These are phyloP conservation scores for Fusarium buxicola DNA, from an alignment of 2,329 filamentous ascomycete species.

Conservation along the genomic window DNA sequence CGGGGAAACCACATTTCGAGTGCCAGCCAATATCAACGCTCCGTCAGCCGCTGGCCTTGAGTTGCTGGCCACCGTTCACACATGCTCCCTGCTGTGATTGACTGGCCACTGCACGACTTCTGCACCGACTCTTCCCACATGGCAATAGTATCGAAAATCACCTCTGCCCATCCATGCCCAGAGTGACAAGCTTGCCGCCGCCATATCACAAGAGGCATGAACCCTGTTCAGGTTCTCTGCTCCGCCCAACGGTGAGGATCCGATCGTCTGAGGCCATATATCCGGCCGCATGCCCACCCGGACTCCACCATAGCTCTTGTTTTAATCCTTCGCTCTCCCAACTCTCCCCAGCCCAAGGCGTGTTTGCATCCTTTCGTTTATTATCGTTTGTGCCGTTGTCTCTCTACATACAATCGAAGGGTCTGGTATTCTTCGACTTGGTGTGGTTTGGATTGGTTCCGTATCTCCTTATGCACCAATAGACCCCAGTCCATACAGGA, in stretches of 20 bases:
- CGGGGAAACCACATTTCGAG: slow-evolving; percentile 41
- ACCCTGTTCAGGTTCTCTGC: slow-evolving; percentile 35
- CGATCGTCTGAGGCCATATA: slow-evolving; percentile 45
- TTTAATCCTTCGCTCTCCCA: slow-evolving; percentile 43
- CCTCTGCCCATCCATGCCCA: slow-evolving; percentile 30
- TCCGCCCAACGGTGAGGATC: slow-evolving; percentile 36
- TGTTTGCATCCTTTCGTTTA: slow-evolving; percentile 36
- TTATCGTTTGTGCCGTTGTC: slow-evolving; percentile 21
- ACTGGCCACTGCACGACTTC: slow-evolving; percentile 26
- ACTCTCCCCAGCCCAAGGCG: slow-evolving; percentile 12
- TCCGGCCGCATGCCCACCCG: slow-evolving; percentile 39
- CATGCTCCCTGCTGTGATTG: slow-evolving; percentile 40
- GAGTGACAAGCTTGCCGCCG: slow-evolving; percentile 40
- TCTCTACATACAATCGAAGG: slow-evolving; percentile 28
- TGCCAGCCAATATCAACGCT: slow-evolving; percentile 66
- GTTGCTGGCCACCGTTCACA: slow-evolving; percentile 17
- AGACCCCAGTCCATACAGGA: slow-evolving; percentile 6
- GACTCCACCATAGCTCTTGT: slow-evolving; percentile 40
- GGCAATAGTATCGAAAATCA: slow-evolving; percentile 48
- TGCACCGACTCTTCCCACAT: slow-evolving; percentile 43
- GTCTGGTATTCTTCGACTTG: slow-evolving; percentile 44
- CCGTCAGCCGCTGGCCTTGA: slow-evolving; percentile 58
- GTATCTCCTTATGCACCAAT: slow-evolving; percentile 9
- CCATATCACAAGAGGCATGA: slow-evolving; percentile 40
- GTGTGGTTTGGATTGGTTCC: slow-evolving; percentile 10